Evolutionary conservation across 1,139 yeast species (phyloP), one percentile per base, ranked within the genome.

Genomic region (Saccharomyces hybrid): DNA sequence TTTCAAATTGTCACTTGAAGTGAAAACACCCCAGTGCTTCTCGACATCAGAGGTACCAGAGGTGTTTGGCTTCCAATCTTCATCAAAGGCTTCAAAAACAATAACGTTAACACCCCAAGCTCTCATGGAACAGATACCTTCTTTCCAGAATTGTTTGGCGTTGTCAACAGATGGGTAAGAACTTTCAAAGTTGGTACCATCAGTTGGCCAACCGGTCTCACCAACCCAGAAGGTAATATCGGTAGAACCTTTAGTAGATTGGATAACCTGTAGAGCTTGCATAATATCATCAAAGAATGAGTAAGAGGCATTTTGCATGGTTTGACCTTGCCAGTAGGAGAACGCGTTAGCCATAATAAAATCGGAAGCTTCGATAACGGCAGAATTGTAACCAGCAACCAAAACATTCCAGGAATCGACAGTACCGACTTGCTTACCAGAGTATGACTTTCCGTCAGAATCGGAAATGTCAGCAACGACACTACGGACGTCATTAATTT

Each of bases 261-360:
- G 96, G 68, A 91, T 82, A 57, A 79, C 78, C 77, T 88, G 95
- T 72, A 91, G 77, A 60, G 96, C 96, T 78, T 90, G 96, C 96
- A 88, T 88, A 73, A 90, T 88, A 73, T 90, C 97, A 70, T 90
- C 96, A 63, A 89, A 82, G 85, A 90, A 90, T 5, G 96, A 88
- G 79, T 81, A 87, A 26, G 96, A 82, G 46, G 96, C 82, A 70
- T 88, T 89, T 56, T 73, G 69, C 78, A 79, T 80, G 64, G 91
- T 80, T 76, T 88, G 96, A 48, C 97, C 97, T 77, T 93, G 97
- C 98, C 98, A 93, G 85, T 89, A 91, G 20, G 97, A 86, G 80
- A 91, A 93, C 53, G 96, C 97, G 71, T 93, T 91, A 67, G 96
- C 95, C 71, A 84, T 85, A 59, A 90, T 82, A 65, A 88, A 76